phyloP scores from a whole-genome alignment of 2,329 filamentous ascomycete genomes.

The Fusarium brevicatenulatum region DNA sequence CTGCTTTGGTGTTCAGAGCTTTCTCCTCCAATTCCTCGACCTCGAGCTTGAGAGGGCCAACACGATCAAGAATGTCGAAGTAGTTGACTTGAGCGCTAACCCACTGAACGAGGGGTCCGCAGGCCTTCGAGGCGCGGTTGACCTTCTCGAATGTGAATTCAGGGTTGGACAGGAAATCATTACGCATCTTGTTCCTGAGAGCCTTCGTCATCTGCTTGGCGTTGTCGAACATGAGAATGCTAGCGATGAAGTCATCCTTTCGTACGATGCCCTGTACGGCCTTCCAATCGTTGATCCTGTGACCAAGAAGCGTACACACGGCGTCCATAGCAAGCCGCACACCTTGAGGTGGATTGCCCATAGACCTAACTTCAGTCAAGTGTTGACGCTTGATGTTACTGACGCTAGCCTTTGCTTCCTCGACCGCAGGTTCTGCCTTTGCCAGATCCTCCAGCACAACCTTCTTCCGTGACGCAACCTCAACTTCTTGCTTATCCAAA shows the following conservation, averaged over 20 bases:
- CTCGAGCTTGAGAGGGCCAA: slow-evolving; percentile 91
- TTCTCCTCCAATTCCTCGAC: slow-evolving; percentile 87
- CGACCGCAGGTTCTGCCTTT: slow-evolving; percentile 89
- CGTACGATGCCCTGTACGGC: slow-evolving; percentile 88
- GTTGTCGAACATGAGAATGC: slow-evolving; percentile 97
- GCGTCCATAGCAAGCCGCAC: slow-evolving; percentile 93
- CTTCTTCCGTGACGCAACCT: slow-evolving; percentile 84
- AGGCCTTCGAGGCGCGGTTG: slow-evolving; percentile 95
- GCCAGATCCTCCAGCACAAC: slow-evolving; percentile 89
- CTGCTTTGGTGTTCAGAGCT: slow-evolving; percentile 90
- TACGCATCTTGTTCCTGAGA: slow-evolving; percentile 88
- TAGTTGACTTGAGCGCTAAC: slow-evolving; percentile 96
- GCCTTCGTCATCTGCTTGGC: slow-evolving; percentile 90
- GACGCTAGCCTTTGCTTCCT: slow-evolving; percentile 94
- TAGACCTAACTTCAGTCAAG: slow-evolving; percentile 95
- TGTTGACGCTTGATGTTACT: slow-evolving; percentile 99
- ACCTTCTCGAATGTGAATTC: slow-evolving; percentile 98
- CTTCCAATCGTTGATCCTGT: slow-evolving; percentile 92
- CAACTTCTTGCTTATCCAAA: slow-evolving; percentile 87
- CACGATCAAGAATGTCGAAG: slow-evolving; percentile 94
- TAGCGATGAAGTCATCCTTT: slow-evolving; percentile 95
- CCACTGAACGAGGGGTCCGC: slow-evolving; percentile 97
- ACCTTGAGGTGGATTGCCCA: slow-evolving; percentile 90
- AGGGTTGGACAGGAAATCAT: slow-evolving; percentile 89
- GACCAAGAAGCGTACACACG: slow-evolving; percentile 93